These are phyloP conservation scores for Cyanidiococcus yangmingshanensis DNA, from an alignment of 23 red algal genomes.

Conservation along the genomic window DNA sequence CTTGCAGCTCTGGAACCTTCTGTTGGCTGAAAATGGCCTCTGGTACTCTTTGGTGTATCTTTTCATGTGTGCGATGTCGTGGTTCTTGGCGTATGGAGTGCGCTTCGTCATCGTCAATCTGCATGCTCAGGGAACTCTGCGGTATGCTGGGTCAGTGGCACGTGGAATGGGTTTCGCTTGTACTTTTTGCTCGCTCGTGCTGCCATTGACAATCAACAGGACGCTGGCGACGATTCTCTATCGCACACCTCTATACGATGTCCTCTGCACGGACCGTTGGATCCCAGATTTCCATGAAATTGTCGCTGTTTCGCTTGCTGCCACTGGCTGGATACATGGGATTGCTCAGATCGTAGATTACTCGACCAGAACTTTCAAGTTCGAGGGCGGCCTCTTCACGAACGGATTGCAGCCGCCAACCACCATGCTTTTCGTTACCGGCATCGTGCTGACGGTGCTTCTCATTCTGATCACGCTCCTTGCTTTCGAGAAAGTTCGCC, in stretches of 20 bases:
- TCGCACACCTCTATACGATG: neutral
- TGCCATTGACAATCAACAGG: neutral
- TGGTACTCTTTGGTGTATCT: neutral
- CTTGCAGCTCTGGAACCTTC: neutral
- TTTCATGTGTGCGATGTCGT: neutral
- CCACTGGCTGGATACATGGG: neutral
- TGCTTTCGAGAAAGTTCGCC: neutral
- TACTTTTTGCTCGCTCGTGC: neutral
- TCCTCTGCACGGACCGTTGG: neutral
- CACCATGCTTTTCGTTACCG: neutral
- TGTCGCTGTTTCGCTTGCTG: neutral
- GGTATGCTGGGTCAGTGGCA: neutral
- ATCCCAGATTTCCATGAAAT: neutral
- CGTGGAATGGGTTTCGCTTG: neutral
- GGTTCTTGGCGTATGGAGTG: neutral
- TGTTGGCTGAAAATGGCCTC: neutral
- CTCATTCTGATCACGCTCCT: neutral
- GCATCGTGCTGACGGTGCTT: neutral
- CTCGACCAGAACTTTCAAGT: neutral
- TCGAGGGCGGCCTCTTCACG: neutral
- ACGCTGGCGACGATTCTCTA: neutral
- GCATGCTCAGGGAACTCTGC: neutral
- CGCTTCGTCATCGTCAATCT: neutral
- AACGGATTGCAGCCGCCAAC: neutral
- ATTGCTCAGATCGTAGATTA: neutral